Conservation (phyloP, 73 alveolate species). For the Paramecium caudatum region DNA sequence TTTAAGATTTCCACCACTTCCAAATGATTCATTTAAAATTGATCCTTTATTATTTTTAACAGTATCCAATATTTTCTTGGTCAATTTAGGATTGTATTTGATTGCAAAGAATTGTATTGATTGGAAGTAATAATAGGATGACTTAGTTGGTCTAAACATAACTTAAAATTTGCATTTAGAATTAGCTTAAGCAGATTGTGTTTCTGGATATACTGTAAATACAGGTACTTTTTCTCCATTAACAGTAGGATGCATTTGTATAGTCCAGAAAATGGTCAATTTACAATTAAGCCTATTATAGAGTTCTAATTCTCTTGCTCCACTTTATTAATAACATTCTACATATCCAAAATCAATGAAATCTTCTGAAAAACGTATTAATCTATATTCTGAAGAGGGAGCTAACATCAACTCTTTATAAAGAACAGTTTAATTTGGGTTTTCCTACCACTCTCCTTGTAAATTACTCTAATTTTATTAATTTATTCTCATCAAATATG, state of each 20-base stretch:
- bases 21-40: slow-evolving; percentile 38
- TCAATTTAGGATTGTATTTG: slow-evolving; percentile 62
- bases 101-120: slow-evolving; percentile 69
- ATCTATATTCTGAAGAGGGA: slow-evolving; percentile 77
- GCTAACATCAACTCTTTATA: slow-evolving; percentile 90
- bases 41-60: slow-evolving; percentile 59
- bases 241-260: slow-evolving; percentile 49
- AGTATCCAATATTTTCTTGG: slow-evolving; percentile 64
- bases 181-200: slow-evolving; percentile 67
- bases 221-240: slow-evolving; percentile 65
- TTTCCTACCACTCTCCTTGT: slow-evolving; percentile 81
- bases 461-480: slow-evolving; percentile 55
- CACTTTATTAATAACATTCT: slow-evolving; percentile 83
- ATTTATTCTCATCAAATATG: slow-evolving; percentile 56
- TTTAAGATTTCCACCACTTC: slow-evolving; percentile 36
- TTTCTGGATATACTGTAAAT: slow-evolving; percentile 74
- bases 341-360: slow-evolving; percentile 85
- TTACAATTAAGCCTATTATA: slow-evolving; percentile 79
- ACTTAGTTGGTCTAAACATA: slow-evolving; percentile 67
- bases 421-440: slow-evolving; percentile 92
- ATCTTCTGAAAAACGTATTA: slow-evolving; percentile 82
- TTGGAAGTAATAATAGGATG: slow-evolving; percentile 71
- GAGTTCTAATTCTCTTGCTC: slow-evolving; percentile 79
- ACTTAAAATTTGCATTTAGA: slow-evolving; percentile 68
- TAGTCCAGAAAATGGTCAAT: slow-evolving; percentile 76